Base-by-base conservation (phyloP, 305 asterid species). In the Fraxinus platypoda region DNA sequence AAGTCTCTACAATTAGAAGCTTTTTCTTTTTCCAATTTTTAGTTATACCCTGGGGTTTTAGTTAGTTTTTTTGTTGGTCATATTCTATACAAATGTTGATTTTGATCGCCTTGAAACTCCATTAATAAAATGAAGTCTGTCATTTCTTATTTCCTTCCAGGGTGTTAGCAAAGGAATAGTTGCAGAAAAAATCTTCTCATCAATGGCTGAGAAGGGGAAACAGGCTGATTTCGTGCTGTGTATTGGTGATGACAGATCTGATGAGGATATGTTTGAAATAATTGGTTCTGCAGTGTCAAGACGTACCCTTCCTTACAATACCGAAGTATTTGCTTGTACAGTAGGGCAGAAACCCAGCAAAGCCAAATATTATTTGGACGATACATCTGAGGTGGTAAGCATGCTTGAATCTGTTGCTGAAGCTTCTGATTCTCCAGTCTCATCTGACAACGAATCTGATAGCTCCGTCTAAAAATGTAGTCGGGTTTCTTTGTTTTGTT, bases 321-420 rank as follows among this genome's bases (percentile, higher is more conserved):
- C 97, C 8, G 92, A 91, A 88, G 94, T 94, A 59, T 94, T 90
- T 91, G 97, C 97, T 43, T 94, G 97, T 91, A 94, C 97, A 41
- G 98, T 94, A 26, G 97, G 98, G 68, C 98, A 94, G 87, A 94
- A 94, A 86, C 98, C 98, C 23, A 94, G 98, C 87, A 93, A 94
- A 89, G 98, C 98, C 2, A 94, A 94, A 87, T 94, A 94, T 86
- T 94, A 94, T 85, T 86, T 94, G 88, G 98, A 94, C 33, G 98
- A 94, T 80, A 87, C 97, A 0, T 89, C 95, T 2, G 98, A 95
- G 89, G 98, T 93, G 76, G 81, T 92, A 59, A 80, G 85, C 70
- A 92, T 95, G 98, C 97, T 95, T 4, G 94, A 92, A 80, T 90
- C 97, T 83, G 94, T 95, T 76, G 97, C 98, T 76, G 97, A 91